Evolutionary conservation across 164 flowering plant genomes (phyloP), one percentile per base, ranked within the genome.

Genomic region (Kingdonia uniflora): DNA sequence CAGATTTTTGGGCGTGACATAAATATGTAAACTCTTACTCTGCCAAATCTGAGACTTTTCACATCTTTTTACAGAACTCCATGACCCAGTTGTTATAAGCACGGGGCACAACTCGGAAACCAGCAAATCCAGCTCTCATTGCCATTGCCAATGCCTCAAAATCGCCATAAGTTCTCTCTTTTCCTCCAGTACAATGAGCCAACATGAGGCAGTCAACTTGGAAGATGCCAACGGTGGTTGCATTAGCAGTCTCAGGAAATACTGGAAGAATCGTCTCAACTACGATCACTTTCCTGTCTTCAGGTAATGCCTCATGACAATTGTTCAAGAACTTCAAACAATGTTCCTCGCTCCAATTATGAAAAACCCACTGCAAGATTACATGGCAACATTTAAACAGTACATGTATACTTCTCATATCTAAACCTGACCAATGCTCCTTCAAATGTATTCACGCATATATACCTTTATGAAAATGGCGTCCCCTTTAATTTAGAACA

Each of bases 391-490:
- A 24, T 49, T 37, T n/a, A n/a, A n/a, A n/a, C n/a, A n/a, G n/a
- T n/a, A n/a, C n/a, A n/a, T n/a, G n/a, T n/a, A n/a, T n/a, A n/a
- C n/a, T n/a, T n/a, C n/a, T n/a, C n/a, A n/a, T n/a, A n/a, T n/a
- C n/a, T n/a, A n/a, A n/a, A n/a, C n/a, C n/a, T n/a, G n/a, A n/a
- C n/a, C n/a, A n/a, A n/a, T n/a, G n/a, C n/a, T n/a, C n/a, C n/a
- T n/a, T n/a, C n/a, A n/a, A n/a, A n/a, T n/a, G n/a, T n/a, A n/a
- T n/a, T n/a, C n/a, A n/a, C n/a, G n/a, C n/a, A n/a, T 14, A 3
- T 2, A 6, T 14, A 88, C 96, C 86, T 87, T 90, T 87, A 87
- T 81, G 80, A 89, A 84, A 54, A 89, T 76, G 47, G 97, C 97
- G 56, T 89, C 97, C 19, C 69, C 95, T 61, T 71, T 75, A 0